A percentile compares a stretch with the other conserved stretches of the same genome.
Evolutionary conservation across 768 basidiomycete genomes (phyloP).

Genomic region (Lactarius sanguifluus): DNA sequence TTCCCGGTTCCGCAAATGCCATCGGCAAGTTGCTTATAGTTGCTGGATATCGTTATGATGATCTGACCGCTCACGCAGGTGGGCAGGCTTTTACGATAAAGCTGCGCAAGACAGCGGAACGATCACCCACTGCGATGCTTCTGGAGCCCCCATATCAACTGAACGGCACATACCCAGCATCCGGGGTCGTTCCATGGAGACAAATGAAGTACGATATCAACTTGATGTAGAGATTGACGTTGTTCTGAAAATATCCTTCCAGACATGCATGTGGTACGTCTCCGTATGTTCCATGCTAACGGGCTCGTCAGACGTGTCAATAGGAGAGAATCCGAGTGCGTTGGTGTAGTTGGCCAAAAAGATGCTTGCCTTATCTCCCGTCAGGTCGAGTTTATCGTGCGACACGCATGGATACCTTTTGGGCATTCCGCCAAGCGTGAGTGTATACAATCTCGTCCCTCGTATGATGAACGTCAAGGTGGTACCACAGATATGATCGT

Average conservation of each 20-base stretch:
- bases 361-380: background rate
- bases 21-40: conserved; percentile 47
- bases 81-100: conserved; percentile 82
- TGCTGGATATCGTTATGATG: conserved; percentile 8
- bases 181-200: conserved; percentile 45
- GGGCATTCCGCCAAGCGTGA: conserved; percentile 65
- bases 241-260: conserved; percentile 3
- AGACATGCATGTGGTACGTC: conserved; percentile 61
- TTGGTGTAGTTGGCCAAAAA: background rate
- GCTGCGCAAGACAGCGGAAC: conserved; percentile 63
- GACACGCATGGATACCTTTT: conserved; percentile 69
- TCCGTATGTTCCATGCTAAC: conserved; percentile 2
- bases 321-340: conserved; percentile 58
- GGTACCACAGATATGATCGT: conserved; percentile 49
- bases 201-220: conserved; percentile 64
- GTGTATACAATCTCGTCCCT: conserved; percentile 10
- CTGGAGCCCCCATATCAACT: conserved; percentile 70
- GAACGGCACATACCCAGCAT: conserved; percentile 39
- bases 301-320: conserved; percentile 15
- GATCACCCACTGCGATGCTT: conserved; percentile 65
- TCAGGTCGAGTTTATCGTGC: conserved; percentile 33
- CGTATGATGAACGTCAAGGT: background rate
- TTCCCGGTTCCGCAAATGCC: conserved; percentile 71
- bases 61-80: conserved; percentile 40
- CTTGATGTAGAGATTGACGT: background rate